Percentiles rank a stretch among this genome's conserved stretches.
phyloP scores from a whole-genome alignment of 1,139 yeast species.

The Yarrowia galli region DNA sequence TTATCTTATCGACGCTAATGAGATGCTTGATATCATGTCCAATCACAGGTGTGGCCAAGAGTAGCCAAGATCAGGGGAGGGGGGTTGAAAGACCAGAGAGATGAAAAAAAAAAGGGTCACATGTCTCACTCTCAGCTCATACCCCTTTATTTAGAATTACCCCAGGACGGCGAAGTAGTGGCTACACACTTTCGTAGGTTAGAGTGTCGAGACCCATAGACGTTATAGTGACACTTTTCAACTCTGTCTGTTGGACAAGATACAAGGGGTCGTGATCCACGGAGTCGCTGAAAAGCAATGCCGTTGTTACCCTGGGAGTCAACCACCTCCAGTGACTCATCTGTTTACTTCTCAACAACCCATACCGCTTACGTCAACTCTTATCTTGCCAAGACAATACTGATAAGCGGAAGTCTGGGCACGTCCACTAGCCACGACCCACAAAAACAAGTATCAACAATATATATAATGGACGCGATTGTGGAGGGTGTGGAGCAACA shows the following conservation, averaged over 20 bases:
- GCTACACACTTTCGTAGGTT: background rate
- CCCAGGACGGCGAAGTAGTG: background rate
- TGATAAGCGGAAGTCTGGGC: conserved; percentile 32
- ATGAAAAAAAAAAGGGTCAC: background rate
- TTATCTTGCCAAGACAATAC: conserved; percentile 29
- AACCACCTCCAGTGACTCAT: too few species aligned
- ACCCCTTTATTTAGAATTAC: background rate
- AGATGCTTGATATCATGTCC: conserved; percentile 5
- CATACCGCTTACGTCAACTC: conserved; percentile 2
- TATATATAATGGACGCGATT: conserved; percentile 5
- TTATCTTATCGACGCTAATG: conserved; percentile 14
- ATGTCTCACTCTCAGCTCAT: background rate
- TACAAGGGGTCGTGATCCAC: too few species aligned
- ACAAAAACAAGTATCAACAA: background rate
- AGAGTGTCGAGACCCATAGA: background rate
- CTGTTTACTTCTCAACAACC: background rate
- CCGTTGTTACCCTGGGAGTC: too few species aligned
- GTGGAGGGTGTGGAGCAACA: background rate
- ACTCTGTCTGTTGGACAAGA: background rate
- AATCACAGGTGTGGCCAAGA: conserved; percentile 12
- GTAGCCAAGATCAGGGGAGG: background rate
- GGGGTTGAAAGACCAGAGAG: background rate
- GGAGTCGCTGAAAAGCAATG: too few species aligned
- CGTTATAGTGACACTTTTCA: conserved; percentile 2
- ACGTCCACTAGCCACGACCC: conserved; percentile 26